phyloP scores from a whole-genome alignment of 768 basidiomycete species.

The Thelephora aurantiotincta region DNA sequence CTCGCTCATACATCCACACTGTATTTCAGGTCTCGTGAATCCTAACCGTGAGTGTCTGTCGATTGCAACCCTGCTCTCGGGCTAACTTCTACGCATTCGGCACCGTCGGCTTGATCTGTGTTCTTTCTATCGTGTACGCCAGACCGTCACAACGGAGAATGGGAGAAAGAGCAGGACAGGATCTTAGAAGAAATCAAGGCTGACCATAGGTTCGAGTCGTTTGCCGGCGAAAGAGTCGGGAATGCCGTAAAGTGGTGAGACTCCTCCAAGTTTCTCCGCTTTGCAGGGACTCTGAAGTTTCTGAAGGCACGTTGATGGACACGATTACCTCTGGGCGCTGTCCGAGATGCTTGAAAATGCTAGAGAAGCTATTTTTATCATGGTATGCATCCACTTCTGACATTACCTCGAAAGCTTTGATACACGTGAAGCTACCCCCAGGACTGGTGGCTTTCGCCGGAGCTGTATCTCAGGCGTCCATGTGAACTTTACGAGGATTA shows the following conservation, averaged over 20 bases:
- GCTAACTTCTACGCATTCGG: not conserved
- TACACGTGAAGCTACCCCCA: conserved; percentile 11
- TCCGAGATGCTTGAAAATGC: conserved; percentile 81
- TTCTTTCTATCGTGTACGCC: too few species aligned
- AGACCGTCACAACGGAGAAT: conserved; percentile 59
- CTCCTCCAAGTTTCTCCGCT: not conserved
- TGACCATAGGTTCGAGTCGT: conserved; percentile 74
- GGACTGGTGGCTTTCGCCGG: conserved; percentile 94
- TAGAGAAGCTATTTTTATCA: conserved; percentile 75
- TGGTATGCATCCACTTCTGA: conserved; percentile 28
- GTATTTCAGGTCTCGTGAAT: conserved; percentile 17
- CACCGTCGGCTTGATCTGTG: conserved; percentile 1
- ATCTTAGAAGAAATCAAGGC: conserved; percentile 63
- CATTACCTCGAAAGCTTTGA: not conserved
- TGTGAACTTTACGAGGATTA: conserved; percentile 76
- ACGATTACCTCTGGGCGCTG: conserved; percentile 94
- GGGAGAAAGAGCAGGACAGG: conserved; percentile 59
- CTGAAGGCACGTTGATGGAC: conserved; percentile 77
- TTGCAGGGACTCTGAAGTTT: not conserved
- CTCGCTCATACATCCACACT: not conserved
- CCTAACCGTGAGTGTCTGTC: conserved; percentile 20
- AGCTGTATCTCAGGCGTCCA: conserved; percentile 88
- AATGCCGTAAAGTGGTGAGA: conserved; percentile 74
- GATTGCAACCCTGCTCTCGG: too few species aligned
- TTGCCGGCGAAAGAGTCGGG: conserved; percentile 54